Evolutionary conservation across 495 filamentous ascomycete species (phyloP).

Genomic region (Schizothecium vesticola): DNA sequence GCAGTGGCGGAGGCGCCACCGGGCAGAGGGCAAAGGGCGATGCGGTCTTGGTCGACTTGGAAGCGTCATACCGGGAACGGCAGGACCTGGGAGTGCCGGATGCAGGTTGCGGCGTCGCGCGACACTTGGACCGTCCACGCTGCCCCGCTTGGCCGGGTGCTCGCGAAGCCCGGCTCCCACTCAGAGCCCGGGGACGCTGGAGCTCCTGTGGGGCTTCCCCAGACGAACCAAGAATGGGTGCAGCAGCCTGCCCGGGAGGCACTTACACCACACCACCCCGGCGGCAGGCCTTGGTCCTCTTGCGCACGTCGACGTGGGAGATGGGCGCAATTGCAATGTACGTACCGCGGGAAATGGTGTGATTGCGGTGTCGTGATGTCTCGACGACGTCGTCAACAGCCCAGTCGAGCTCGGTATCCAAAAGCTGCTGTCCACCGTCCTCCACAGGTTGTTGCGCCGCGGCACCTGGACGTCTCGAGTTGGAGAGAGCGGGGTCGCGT

Average conservation of each 20-base stretch:
- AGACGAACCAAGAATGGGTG: constrained; percentile 2
- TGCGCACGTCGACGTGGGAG: background rate
- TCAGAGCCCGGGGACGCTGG: constrained; percentile 4
- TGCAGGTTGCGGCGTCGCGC: constrained; percentile 7
- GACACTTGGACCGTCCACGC: constrained; percentile 5
- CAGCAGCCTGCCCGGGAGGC: background rate
- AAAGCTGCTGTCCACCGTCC: constrained; percentile 21
- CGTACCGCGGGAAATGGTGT: background rate
- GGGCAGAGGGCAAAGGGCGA: background rate
- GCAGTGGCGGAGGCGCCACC: background rate
- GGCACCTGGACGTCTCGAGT: background rate
- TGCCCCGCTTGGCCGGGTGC: constrained; percentile 6
- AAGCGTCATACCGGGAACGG: background rate
- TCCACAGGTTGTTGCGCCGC: constrained; percentile 3
- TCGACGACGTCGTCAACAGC: background rate
- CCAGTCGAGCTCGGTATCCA: background rate
- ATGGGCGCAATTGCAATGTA: background rate
- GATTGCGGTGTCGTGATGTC: background rate
- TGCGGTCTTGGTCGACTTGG: constrained; percentile 9
- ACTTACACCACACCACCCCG: background rate
- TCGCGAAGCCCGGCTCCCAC: background rate
- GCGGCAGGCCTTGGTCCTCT: background rate
- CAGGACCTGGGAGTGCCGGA: constrained; percentile 5
- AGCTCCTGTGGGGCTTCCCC: constrained; percentile 22
- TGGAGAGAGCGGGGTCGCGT: constrained; percentile 25